A percentile compares a stretch with the other conserved stretches of the same genome.
Evolutionary conservation across 179 eudicot species (phyloP).

Genomic region (Heliamphora pulchella): DNA sequence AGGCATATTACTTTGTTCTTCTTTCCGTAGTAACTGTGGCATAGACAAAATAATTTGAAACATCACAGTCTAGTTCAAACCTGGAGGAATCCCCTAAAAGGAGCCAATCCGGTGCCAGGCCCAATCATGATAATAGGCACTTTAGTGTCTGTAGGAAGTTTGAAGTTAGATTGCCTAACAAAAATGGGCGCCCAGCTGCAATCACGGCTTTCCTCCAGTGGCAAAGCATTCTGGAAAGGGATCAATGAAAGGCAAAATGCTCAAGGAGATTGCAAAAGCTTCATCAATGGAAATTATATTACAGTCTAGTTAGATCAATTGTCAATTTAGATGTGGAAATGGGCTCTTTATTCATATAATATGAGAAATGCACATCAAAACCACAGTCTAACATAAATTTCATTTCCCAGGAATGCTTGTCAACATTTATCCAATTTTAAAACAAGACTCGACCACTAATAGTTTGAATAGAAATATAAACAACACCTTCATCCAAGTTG

Average conservation of each 20-base stretch:
- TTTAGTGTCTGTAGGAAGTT: conserved; percentile 62
- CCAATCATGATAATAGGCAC: conserved; percentile 92
- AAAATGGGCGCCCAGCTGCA: conserved; percentile 84
- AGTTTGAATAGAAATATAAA: not conserved
- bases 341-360: not conserved
- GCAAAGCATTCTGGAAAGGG: conserved; percentile 55
- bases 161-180: conserved; percentile 87
- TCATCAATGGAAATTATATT: too few species aligned
- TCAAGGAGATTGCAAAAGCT: not conserved
- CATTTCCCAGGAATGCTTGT: too few species aligned
- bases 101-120: conserved; percentile 98
- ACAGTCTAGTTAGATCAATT: not conserved
- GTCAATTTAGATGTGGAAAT: not conserved
- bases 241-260: not conserved
- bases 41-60: not conserved
- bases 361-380: not conserved
- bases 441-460: not conserved
- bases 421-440: not conserved
- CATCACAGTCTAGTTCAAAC: conserved; percentile 25
- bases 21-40: not conserved
- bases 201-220: conserved; percentile 50
- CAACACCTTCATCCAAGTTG: conserved; percentile 84
- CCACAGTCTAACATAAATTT: too few species aligned
- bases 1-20: not conserved
- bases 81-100: conserved; percentile 96